Percentiles rank a stretch among this genome's conserved stretches.
Conservation (phyloP, 1,139 yeast genomes). For the Geotrichum citri-aurantii region DNA sequence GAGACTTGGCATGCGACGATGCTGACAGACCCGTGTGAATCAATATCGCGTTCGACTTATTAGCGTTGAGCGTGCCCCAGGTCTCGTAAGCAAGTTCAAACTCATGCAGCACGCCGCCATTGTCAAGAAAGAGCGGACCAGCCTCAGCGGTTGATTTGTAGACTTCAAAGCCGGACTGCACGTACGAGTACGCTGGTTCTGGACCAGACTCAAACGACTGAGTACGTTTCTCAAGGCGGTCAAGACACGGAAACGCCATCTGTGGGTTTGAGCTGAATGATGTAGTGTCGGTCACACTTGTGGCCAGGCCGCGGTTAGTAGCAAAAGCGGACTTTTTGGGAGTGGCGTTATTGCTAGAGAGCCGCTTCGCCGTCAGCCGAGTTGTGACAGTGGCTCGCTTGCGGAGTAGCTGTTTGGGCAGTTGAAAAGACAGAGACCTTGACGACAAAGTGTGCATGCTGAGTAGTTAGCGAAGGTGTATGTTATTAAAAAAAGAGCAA, state of each 20-base stretch:
- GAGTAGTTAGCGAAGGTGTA: neutral
- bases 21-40: constrained; percentile 91
- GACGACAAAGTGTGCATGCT: neutral
- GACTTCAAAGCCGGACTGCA: constrained; percentile 60
- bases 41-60: constrained; percentile 64
- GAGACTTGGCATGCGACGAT: constrained; percentile 91
- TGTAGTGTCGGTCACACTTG: neutral
- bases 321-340: neutral
- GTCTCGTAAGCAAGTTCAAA: constrained; percentile 84
- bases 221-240: constrained; percentile 56
- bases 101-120: constrained; percentile 72
- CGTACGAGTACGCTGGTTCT: constrained; percentile 75
- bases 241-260: constrained; percentile 80
- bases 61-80: constrained; percentile 70
- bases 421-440: neutral
- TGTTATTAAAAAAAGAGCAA: neutral
- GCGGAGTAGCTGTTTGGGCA: neutral
- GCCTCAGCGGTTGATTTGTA: constrained; percentile 43
- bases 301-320: constrained; percentile 11
- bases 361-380: neutral
- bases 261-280: constrained; percentile 49
- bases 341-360: neutral
- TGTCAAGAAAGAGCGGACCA: constrained; percentile 61
- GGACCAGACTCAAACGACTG: constrained; percentile 64
- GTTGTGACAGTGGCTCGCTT: neutral